Evolutionary conservation across 1,284 basidiomycete genomes (phyloP).

Genomic region (Flammula alnicola): DNA sequence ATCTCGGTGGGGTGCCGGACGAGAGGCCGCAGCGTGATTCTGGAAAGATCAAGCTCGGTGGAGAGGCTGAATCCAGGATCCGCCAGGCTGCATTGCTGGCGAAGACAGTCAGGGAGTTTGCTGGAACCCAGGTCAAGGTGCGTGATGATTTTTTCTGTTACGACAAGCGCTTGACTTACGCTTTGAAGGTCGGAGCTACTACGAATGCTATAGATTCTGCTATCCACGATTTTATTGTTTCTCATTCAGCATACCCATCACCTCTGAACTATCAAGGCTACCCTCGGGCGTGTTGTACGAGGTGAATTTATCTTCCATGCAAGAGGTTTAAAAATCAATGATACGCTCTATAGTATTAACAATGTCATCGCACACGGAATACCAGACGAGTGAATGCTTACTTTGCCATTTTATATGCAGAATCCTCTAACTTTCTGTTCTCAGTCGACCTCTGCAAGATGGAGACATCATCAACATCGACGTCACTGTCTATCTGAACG

Average conservation of each 20-base stretch:
- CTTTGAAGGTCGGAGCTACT: constrained; percentile 68
- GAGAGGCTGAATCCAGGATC: constrained; percentile 60
- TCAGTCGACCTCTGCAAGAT: constrained; percentile 76
- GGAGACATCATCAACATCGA: constrained; percentile 89
- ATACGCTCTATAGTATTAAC: constrained; percentile 60
- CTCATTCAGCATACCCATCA: constrained; percentile 83
- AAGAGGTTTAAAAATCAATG: background rate
- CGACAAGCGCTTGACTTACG: background rate
- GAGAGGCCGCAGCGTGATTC: constrained; percentile 26
- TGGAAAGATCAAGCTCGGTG: constrained; percentile 58
- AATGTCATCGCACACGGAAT: constrained; percentile 88
- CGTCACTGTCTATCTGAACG: constrained; percentile 77
- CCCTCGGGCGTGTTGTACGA: constrained; percentile 87
- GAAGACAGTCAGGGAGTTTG: constrained; percentile 59
- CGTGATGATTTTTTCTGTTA: constrained; percentile 2
- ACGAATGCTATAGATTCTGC: constrained; percentile 75
- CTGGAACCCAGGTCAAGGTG: constrained; percentile 47
- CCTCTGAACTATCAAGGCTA: constrained; percentile 83
- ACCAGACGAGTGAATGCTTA: constrained; percentile 71
- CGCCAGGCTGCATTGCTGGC: constrained; percentile 67
- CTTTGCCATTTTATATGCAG: background rate
- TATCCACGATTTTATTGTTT: constrained; percentile 74
- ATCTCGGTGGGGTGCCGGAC: constrained; percentile 14
- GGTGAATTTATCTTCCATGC: constrained; percentile 29
- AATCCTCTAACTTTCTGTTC: constrained; percentile 8